phyloP scores from a whole-genome alignment of 2,329 filamentous ascomycete species.

The Pezicula radicicola region DNA sequence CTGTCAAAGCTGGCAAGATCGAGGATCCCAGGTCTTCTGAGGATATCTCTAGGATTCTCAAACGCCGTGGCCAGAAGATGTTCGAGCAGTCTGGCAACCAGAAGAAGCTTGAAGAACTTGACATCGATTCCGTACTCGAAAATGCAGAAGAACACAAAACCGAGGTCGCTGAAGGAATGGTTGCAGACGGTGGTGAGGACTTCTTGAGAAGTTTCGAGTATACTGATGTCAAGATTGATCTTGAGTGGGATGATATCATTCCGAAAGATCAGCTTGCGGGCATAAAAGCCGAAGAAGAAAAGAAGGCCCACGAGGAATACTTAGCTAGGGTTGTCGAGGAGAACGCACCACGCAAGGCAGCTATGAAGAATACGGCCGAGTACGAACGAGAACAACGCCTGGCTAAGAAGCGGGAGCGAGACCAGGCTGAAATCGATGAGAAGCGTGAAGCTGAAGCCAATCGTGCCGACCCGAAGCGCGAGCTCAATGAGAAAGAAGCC shows the following conservation, averaged over 20 bases:
- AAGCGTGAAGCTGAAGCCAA: conserved; percentile 71
- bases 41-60: conserved; percentile 94
- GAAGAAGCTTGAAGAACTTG: conserved; percentile 91
- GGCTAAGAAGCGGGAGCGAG: conserved; percentile 62
- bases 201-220: conserved; percentile 90
- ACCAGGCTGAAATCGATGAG: conserved; percentile 58
- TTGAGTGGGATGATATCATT: conserved; percentile 98
- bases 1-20: conserved; percentile 73
- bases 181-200: conserved; percentile 93
- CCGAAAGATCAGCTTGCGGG: conserved; percentile 87
- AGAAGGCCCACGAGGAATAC: conserved; percentile 78
- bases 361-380: conserved; percentile 53
- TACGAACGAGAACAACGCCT: conserved; percentile 63
- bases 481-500: conserved; percentile 88
- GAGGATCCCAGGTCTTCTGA: conserved; percentile 87
- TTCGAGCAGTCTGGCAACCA: conserved; percentile 98
- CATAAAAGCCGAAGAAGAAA: conserved; percentile 86
- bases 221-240: conserved; percentile 94
- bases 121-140: conserved; percentile 94
- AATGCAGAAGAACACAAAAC: conserved; percentile 98
- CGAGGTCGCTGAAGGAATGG: conserved; percentile 89
- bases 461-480: conserved; percentile 79
- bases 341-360: conserved; percentile 75
- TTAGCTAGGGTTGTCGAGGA: conserved; percentile 80
- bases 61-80: conserved; percentile 98